Evolutionary conservation across 805 yeast species (phyloP).

Genomic region (Nematodospora valgi): DNA sequence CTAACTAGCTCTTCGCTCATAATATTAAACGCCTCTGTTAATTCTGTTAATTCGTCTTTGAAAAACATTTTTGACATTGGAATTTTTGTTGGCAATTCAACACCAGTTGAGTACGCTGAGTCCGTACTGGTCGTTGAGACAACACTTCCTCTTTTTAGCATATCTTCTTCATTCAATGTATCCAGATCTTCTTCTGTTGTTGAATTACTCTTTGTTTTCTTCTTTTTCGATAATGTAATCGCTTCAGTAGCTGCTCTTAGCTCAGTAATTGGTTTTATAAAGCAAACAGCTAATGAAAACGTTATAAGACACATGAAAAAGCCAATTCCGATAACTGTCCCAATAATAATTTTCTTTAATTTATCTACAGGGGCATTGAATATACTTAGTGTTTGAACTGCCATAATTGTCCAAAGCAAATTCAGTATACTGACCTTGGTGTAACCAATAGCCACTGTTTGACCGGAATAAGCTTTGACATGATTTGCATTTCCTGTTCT

Average conservation of each 20-base stretch:
- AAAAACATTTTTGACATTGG: conserved; percentile 44
- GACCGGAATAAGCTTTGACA: conserved; percentile 17
- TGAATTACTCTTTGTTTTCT: not conserved
- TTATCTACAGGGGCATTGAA: conserved; percentile 63
- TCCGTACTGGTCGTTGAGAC: conserved; percentile 17
- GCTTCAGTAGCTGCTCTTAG: conserved; percentile 81
- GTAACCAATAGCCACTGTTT: conserved; percentile 33
- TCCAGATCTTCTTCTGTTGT: not conserved
- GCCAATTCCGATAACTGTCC: conserved; percentile 76
- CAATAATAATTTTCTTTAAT: conserved; percentile 66
- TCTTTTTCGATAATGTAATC: conserved; percentile 44
- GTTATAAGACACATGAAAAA: conserved; percentile 71
- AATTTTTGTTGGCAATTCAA: conserved; percentile 37
- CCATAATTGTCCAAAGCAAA: conserved; percentile 65
- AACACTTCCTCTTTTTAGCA: conserved; percentile 20
- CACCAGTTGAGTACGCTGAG: conserved; percentile 41
- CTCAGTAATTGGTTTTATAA: conserved; percentile 77
- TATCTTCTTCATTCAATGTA: not conserved
- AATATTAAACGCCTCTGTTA: conserved; percentile 83
- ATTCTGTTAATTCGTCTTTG: conserved; percentile 82
- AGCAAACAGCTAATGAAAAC: conserved; percentile 77
- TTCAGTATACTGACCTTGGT: conserved; percentile 28
- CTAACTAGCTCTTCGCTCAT: conserved; percentile 85
- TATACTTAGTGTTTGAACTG: conserved; percentile 56
- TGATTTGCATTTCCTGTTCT: conserved; percentile 27